phyloP scores from a whole-genome alignment of 257 asterid genomes.

The Nicotiana attenuata region DNA sequence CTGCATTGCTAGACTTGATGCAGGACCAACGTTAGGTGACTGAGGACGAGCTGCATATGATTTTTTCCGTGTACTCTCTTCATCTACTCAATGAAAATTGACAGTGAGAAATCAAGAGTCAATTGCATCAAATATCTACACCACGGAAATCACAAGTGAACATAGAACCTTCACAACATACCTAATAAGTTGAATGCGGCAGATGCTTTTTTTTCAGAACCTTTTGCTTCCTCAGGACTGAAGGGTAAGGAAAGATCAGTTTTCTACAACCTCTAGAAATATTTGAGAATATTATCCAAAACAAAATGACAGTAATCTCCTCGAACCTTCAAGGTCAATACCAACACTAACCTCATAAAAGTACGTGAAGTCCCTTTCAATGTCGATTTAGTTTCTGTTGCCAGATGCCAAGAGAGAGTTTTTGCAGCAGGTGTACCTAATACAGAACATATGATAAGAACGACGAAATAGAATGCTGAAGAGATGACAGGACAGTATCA shows the following conservation, averaged over 20 bases:
- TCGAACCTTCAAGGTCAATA: constrained; percentile 8
- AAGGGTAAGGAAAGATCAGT: constrained; percentile 25
- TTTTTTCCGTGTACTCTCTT: constrained; percentile 40
- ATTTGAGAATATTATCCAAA: background rate
- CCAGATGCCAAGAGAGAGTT: constrained; percentile 97
- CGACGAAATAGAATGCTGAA: background rate
- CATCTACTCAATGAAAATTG: constrained; percentile 29
- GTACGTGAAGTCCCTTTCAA: constrained; percentile 63
- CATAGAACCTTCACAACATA: constrained; percentile 20
- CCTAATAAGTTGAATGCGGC: constrained; percentile 46
- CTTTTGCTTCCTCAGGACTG: constrained; percentile 58
- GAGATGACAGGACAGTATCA: background rate
- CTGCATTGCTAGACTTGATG: constrained; percentile 65
- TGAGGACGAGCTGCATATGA: constrained; percentile 35
- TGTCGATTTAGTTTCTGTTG: constrained; percentile 84
- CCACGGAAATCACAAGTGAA: background rate
- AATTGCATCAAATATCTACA: background rate
- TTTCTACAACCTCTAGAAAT: background rate
- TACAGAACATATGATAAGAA: background rate
- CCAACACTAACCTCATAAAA: constrained; percentile 50
- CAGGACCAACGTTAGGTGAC: constrained; percentile 28
- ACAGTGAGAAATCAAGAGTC: background rate
- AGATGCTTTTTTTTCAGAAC: constrained; percentile 33
- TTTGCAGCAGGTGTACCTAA: constrained; percentile 68
- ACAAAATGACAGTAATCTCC: background rate